Evolutionary conservation across 2,329 filamentous ascomycete genomes (phyloP), one percentile per base, ranked within the genome.

Genomic region (Hymenoscyphus scutula): DNA sequence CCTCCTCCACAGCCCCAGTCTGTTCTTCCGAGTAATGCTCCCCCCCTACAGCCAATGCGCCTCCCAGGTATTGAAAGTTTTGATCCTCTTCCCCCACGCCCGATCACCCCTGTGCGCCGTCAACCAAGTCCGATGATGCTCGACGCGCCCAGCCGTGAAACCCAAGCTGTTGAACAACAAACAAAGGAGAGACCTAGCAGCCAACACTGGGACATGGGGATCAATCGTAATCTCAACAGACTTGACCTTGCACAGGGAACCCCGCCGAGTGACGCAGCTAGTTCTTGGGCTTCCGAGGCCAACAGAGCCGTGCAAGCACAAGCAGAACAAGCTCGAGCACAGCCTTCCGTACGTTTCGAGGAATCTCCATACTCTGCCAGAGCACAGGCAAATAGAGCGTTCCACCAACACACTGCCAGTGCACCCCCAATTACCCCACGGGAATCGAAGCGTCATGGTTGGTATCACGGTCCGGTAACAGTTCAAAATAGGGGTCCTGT

Each of bases 31-130:
- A 70, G 67, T 55, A 71, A 73, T 62, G 68, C 74, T 41, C 85
- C 77, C 74, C 86, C 88, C 7, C 56, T 61, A 69, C 84, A 81
- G 6, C 77, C 82, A 4, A 80, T 91, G 15, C 86, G 91, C 45
- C 82, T 97, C 15, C 93, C 93, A 0, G 92, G 93, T 15, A 97
- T 97, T 68, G 92, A 96, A 74, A 96, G 91, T 17, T 97, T 97
- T 70, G 92, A 94, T 71, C 88, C 91, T 61, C 80, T 90, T 27
- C 89, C 84, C 27, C 89, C 84, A 62, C 84, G 83, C 23, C 83
- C 86, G 0, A 74, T 80, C 13, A 85, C 89, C 0, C 86, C 88
- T 7, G 83, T 85, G 1, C 82, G 85, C 56, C 85, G 88, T 55
- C 82, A 83, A 60, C 81, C 85, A 1, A 92, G 90, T 59, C 90